Base-by-base conservation (phyloP, 768 basidiomycete species). In the Phanerochaete sordida region DNA sequence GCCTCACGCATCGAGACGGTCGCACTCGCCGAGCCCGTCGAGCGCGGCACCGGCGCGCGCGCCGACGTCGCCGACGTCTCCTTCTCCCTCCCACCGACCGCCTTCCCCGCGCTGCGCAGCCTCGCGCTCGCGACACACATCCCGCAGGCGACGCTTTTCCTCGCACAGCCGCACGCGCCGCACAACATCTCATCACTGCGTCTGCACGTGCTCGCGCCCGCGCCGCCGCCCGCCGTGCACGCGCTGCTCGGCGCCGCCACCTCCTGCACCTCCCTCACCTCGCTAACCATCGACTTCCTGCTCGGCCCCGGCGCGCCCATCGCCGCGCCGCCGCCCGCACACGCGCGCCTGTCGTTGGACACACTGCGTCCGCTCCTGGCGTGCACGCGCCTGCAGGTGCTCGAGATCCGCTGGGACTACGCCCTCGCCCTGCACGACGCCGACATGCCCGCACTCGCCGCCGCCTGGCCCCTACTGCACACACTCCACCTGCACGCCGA, bases 101-200 rank as follows among this genome's bases (percentile, higher is more conserved):
- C 80, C 0, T 86, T 86, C 65, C 79, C 80, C 0, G 70, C 75
- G 2, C 70, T 87, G 8, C 80, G 74, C 67, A 80, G 81, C 56
- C 75, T 85, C 48, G 78, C 77, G 3, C 64, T 83, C 55, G 79
- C 79, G 7, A 75, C 77, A 4, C 65, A 71, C 24, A 72, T 84
- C 24, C 49, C 56, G 7, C 57, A 69, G 31, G 69, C 65, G 3
- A 70, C 72, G 6, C 75, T 82, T 43, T 72, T 81, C 23, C 79
- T 79, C 56, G 72, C 77, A 0, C 80, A 81, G 0, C 35, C 59
- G 2, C 45, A 51, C 39, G 68, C 68, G 15, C 69, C 67, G 26
- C 16, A 57, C 3, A 81, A 79, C 43, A 67, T 88, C 37, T 79
- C 79, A 0, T 71, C 69, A 21, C 71, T 88, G 13, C 80, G 79